Base-by-base conservation (phyloP, 1,284 basidiomycete species). In the Cryptococcus amylolentus region DNA sequence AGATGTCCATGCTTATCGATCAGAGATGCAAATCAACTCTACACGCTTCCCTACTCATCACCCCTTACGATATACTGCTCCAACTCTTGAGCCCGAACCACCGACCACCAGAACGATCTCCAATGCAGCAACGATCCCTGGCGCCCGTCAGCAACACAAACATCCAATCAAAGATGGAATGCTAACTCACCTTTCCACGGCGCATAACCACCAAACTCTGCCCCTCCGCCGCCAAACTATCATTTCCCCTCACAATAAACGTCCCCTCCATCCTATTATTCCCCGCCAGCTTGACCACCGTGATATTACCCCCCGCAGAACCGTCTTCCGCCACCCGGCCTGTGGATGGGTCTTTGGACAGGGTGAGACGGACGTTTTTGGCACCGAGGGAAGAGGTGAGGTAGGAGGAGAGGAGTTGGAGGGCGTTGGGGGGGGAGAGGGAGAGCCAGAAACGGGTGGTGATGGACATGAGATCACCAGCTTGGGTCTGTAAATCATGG, bases 371-470 rank as follows among this genome's bases (percentile, higher is more conserved):
- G n/a, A 71, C 65, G 31, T 71, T 63, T 10, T 56, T 31, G 42
- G 66, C 60, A 23, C 60, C 65, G 1, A 72, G 58, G 37, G 64
- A 63, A 6, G 57, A 52, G 18, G 43, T 23, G 13, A 72, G 61
- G 53, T 66, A 70, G 5, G 54, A 39, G 6, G 46, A 37, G n/a
- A 76, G 49, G 3, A 76, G 49, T 9, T 64, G 54, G 28, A 68
- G 57, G 4, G 71, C 58, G 39, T 73, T 58, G 1, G 46, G 5
- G 3, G 67, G 64, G 1, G 49, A n/a, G 16, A 75, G 60, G 9
- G 57, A 42, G n/a, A 76, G 61, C 71, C 72, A 76, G 64, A 76
- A 76, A 38, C 74, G 69, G 4, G 72, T 76, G 2, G 74, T 72
- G 46, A 54, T 65, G 47, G 56, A 69, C 56, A 69, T 69, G 35